Evolutionary conservation across 768 basidiomycete genomes (phyloP).

Genomic region (Sarcomyxa edulis): DNA sequence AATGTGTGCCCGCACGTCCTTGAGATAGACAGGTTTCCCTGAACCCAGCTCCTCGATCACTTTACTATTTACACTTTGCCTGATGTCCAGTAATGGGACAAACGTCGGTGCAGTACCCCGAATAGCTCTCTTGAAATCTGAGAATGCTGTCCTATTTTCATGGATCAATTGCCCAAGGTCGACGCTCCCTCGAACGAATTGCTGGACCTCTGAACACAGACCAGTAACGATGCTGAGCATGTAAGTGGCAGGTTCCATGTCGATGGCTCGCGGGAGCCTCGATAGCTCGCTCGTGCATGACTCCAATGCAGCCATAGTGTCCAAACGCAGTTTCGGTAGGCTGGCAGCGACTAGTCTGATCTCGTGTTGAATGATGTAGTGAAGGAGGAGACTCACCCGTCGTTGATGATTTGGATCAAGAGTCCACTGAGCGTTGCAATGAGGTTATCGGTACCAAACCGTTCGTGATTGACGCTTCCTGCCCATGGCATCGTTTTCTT

Average conservation of each 20-base stretch:
- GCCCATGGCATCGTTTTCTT: slow-evolving; percentile 29
- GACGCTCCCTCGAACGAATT: slow-evolving; percentile 20
- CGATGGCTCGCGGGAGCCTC: slow-evolving; percentile 21
- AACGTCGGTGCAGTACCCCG: slow-evolving; percentile 30
- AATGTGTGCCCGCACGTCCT: slow-evolving; percentile 28
- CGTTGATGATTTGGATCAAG: slow-evolving; percentile 29
- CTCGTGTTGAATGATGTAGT: no score
- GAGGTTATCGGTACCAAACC: slow-evolving; percentile 32
- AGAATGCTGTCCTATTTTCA: slow-evolving; percentile 21
- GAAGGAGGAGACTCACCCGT: slow-evolving; percentile 13
- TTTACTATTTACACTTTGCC: background rate
- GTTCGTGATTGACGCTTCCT: slow-evolving; percentile 13
- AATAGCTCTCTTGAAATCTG: slow-evolving; percentile 23
- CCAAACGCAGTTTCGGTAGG: slow-evolving; percentile 22
- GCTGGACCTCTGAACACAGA: slow-evolving; percentile 24
- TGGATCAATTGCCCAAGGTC: slow-evolving; percentile 23
- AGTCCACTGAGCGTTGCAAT: slow-evolving; percentile 27
- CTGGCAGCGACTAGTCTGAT: no score
- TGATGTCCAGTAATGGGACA: slow-evolving; percentile 14
- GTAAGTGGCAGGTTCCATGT: slow-evolving; percentile 29
- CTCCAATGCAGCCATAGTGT: slow-evolving; percentile 19
- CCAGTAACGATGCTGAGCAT: slow-evolving; percentile 27
- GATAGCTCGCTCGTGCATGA: slow-evolving; percentile 19
- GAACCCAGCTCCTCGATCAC: slow-evolving; percentile 12
- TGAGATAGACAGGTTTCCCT: slow-evolving; percentile 18